phyloP scores from a whole-genome alignment of 2,329 filamentous ascomycete species.

The Ambrosiella beaveri region DNA sequence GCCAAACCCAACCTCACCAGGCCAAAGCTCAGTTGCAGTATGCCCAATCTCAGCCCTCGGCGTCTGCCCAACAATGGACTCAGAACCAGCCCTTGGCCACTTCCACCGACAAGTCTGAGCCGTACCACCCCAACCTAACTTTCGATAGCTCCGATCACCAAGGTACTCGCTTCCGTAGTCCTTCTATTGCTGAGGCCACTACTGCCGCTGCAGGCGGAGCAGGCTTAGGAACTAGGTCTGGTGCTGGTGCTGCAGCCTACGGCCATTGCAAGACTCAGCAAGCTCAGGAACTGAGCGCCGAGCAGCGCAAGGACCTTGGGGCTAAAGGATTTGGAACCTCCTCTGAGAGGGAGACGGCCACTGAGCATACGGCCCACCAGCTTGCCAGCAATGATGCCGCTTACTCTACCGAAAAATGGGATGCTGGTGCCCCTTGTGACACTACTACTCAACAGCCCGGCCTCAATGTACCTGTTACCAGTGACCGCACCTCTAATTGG shows the following conservation, averaged over 20 bases:
- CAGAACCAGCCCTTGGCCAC: not conserved
- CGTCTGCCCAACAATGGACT: not conserved
- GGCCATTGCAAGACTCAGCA: not conserved
- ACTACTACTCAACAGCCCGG: not conserved
- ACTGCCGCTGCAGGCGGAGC: not conserved
- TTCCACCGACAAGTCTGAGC: not conserved
- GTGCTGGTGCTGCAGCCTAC: constrained; percentile 4
- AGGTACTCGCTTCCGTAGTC: not conserved
- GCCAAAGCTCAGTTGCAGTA: not conserved
- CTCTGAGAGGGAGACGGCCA: not conserved
- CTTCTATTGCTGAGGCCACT: not conserved
- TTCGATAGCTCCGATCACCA: not conserved
- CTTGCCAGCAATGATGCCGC: not conserved
- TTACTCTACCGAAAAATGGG: constrained; percentile 4
- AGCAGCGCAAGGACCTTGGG: constrained; percentile 2
- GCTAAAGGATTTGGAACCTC: constrained; percentile 2
- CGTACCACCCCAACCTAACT: not conserved
- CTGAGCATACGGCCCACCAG: not conserved
- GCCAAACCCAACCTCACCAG: not conserved
- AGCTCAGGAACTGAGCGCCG: not conserved
- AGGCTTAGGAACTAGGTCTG: not conserved
- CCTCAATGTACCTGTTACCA: not conserved
- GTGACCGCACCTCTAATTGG: constrained; percentile 7
- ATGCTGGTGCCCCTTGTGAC: not conserved
- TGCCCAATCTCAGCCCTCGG: not conserved